Conservation (phyloP, 2,329 filamentous ascomycete genomes). For the Acrocalymma vagum region DNA sequence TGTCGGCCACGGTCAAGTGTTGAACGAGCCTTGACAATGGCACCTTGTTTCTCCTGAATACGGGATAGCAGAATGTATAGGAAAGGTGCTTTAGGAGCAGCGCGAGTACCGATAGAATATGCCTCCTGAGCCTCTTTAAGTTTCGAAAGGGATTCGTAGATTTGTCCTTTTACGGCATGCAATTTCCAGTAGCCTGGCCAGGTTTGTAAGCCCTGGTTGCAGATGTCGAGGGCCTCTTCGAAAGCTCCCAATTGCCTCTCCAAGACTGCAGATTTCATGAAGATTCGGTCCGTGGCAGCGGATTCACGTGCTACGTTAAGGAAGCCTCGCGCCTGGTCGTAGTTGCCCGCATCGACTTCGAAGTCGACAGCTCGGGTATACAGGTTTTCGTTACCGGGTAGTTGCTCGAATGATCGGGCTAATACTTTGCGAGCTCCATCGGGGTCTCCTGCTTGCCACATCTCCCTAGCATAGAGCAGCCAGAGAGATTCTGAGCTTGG, state of each 20-base stretch:
- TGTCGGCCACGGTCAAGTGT: slow-evolving; percentile 91
- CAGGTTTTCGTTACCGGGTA: slow-evolving; percentile 96
- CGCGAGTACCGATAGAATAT: slow-evolving; percentile 86
- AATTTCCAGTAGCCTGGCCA: slow-evolving; percentile 89
- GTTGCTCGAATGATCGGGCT: slow-evolving; percentile 89
- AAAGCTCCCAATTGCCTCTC: slow-evolving; percentile 84
- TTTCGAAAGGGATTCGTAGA: slow-evolving; percentile 86
- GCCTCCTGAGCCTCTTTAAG: slow-evolving; percentile 87
- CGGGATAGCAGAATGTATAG: slow-evolving; percentile 90
- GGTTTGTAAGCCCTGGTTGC: slow-evolving; percentile 83
- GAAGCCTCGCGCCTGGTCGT: slow-evolving; percentile 81
- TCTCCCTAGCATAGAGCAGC: slow-evolving; percentile 96
- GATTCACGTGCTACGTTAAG: slow-evolving; percentile 84
- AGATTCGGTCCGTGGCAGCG: slow-evolving; percentile 93
- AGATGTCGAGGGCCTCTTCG: slow-evolving; percentile 85
- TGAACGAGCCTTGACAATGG: slow-evolving; percentile 89
- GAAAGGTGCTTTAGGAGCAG: slow-evolving; percentile 82
- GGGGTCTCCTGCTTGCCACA: slow-evolving; percentile 87
- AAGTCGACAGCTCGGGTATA: slow-evolving; percentile 97
- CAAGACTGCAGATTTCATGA: slow-evolving; percentile 95
- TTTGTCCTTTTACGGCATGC: slow-evolving; percentile 99
- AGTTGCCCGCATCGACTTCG: slow-evolving; percentile 87
- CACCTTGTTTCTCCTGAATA: slow-evolving; percentile 84
- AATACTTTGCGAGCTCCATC: slow-evolving; percentile 87
- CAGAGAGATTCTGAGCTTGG: slow-evolving; percentile 91